Base-by-base conservation (phyloP, 345 rosid species). In the Atalantia buxifolia region DNA sequence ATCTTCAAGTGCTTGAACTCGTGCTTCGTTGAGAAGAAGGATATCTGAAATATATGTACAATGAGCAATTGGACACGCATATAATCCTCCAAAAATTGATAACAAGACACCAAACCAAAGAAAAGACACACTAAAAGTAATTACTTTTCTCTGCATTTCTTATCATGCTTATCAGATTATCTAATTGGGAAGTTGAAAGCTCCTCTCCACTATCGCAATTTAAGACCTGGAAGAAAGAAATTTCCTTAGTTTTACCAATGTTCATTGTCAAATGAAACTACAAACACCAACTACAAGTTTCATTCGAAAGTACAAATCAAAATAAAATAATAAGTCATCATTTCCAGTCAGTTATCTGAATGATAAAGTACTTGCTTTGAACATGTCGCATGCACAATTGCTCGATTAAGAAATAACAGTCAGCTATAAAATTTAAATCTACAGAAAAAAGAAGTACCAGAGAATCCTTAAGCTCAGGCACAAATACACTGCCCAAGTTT, bases 81-180 rank as follows among this genome's bases (percentile, higher is more conserved):
- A 42, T 50, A 48, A 30, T 12, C 33, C 68, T 75, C 72, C 12
- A 33, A 55, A 64, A 59, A 73, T 19, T 7, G 35, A 31, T 2
- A 77, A 62, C 48, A 6, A 69, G 27, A 33, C 33, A 60, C 25
- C 10, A 71, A 21, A 61, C 36, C 10, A 72, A 76, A 66, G 27
- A 74, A 63, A 56, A 21, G 35, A 53, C 61, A 63, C 16, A 66
- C 9, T 24, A 50, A 73, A 78, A 59, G 7, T 57, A 30, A 77
- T 53, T 87, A 95, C 99, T 95, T 84, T 86, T 91, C 80, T 95
- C 98, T 42, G 97, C 93, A 84, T 83, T 92, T 84, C 89, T 90
- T 84, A 93, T 90, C 94, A 93, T 89, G 81, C 84, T 81, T 74
- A 89, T 87, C 75, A 95, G 83, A 77, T 93, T 93, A 74, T 83